Conservation (phyloP, 2,329 filamentous ascomycete genomes). For the Thermochaetoides dissita region DNA sequence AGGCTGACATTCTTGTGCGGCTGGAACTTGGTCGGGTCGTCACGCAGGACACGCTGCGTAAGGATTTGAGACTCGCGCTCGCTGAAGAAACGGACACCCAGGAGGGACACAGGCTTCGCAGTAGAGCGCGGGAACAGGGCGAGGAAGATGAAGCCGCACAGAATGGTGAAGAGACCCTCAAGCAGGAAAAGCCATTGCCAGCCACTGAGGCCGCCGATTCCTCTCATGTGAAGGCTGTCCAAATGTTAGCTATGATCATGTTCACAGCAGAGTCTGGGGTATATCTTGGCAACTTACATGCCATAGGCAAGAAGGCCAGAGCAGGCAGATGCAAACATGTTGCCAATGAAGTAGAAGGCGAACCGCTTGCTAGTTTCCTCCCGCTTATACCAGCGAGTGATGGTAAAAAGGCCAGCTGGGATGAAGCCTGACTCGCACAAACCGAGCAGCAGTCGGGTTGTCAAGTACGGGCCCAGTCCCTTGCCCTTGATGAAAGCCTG, state of each 20-base stretch:
- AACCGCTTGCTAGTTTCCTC: constrained; percentile 32
- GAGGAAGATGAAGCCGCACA: constrained; percentile 21
- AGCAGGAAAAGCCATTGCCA: constrained; percentile 25
- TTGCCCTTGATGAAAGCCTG: constrained; percentile 26
- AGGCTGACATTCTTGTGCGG: constrained; percentile 15
- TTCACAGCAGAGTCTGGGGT: background rate
- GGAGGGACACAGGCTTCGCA: constrained; percentile 19
- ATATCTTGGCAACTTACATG: constrained; percentile 15
- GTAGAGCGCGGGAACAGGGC: constrained; percentile 19
- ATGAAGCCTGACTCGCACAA: constrained; percentile 30
- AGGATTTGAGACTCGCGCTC: constrained; percentile 24
- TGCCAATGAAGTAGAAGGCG: constrained; percentile 31
- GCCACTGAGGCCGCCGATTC: constrained; percentile 18
- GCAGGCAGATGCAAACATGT: constrained; percentile 26
- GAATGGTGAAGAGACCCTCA: constrained; percentile 24
- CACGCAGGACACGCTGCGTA: constrained; percentile 19
- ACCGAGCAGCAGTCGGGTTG: constrained; percentile 25
- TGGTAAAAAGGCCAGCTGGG: constrained; percentile 32
- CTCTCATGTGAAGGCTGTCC: constrained; percentile 21
- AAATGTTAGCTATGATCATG: background rate
- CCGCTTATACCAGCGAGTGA: constrained; percentile 33
- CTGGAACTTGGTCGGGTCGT: constrained; percentile 23
- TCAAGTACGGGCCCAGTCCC: constrained; percentile 23
- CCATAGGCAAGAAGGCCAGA: constrained; percentile 29
- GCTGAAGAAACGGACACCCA: constrained; percentile 20